Conservation (phyloP, 768 basidiomycete genomes). For the Boletus rubroflammeus region DNA sequence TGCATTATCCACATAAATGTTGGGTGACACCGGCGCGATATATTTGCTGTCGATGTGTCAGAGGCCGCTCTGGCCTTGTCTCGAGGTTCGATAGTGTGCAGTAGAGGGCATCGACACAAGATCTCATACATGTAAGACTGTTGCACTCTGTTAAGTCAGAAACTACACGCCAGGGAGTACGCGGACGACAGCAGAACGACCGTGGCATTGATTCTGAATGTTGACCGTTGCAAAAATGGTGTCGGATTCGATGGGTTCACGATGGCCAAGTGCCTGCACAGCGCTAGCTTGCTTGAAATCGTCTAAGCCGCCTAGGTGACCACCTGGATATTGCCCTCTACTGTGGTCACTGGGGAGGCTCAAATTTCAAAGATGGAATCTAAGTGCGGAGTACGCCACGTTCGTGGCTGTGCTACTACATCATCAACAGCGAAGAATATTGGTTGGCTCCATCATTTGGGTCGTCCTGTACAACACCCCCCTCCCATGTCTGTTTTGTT, state of each 20-base stretch:
- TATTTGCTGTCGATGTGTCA: background rate
- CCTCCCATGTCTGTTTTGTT: constrained; percentile 85
- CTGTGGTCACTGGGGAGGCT: background rate
- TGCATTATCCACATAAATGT: background rate
- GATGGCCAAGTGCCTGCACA: background rate
- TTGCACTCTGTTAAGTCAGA: background rate
- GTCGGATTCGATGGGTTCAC: background rate
- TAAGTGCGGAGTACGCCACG: background rate
- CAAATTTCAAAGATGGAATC: background rate
- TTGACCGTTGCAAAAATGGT: background rate
- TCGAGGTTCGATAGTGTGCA: background rate
- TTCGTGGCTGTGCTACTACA: background rate
- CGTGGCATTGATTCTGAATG: background rate
- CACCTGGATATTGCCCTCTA: background rate
- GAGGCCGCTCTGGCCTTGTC: background rate
- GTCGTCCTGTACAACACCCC: background rate
- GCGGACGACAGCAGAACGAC: background rate
- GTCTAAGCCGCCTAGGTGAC: background rate
- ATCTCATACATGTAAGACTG: background rate
- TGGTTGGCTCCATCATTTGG: background rate
- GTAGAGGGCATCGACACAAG: background rate
- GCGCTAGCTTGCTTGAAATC: background rate
- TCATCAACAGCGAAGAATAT: too few relatives aligned
- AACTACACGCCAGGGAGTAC: background rate
- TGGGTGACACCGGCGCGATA: too few relatives aligned